Base-by-base conservation (phyloP, 768 basidiomycete genomes). In the Phanerodontia chrysosporium region DNA sequence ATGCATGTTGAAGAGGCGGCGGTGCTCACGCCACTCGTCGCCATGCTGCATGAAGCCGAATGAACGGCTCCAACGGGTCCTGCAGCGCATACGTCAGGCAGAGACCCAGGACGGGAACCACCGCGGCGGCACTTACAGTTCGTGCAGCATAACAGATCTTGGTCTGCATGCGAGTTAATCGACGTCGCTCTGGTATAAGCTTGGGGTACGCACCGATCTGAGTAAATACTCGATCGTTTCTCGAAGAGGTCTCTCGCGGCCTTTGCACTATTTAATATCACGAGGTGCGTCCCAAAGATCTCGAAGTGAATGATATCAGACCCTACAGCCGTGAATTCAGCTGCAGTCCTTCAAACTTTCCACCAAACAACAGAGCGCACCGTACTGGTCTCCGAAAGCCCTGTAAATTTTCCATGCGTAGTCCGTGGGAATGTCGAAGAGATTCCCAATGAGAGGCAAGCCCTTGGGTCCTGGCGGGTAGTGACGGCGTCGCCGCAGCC, bases 401-500 rank as follows among this genome's bases (percentile, higher is more conserved):
- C 51, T 58, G 49, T 65, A 68, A 1, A 62, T 61, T 13, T 61
- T 52, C 64, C 65, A 67, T 45, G 63, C 65, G 39, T 62, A 52
- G 22, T 60, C 52, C 22, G 57, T 64, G 8, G 69, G 69, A 6
- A 66, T 54, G 45, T 68, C 67, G 48, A 61, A 59, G 27, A 69
- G 48, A 32, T 66, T 66, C 0, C 68, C 68, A 4, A 69, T 16
- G 45, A 69, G 9, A 10, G 68, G 68, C 8, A 62, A 21, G 28
- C 67, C 62, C 35, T 59, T 67, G n/a, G 68, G 68, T 3, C 68
- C 68, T 4, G 68, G 68, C 5, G 68, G 68, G 12, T 65, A 45
- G 35, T n/a, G 18, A 4, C 10, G 39, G 18, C 8, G 16, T 42
- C 18, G 9, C 18, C 13, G 32, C 10, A 8, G 18, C 9, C 4